Base-by-base conservation (phyloP, 495 filamentous ascomycete genomes). In the Pseudevernia furfuracea region DNA sequence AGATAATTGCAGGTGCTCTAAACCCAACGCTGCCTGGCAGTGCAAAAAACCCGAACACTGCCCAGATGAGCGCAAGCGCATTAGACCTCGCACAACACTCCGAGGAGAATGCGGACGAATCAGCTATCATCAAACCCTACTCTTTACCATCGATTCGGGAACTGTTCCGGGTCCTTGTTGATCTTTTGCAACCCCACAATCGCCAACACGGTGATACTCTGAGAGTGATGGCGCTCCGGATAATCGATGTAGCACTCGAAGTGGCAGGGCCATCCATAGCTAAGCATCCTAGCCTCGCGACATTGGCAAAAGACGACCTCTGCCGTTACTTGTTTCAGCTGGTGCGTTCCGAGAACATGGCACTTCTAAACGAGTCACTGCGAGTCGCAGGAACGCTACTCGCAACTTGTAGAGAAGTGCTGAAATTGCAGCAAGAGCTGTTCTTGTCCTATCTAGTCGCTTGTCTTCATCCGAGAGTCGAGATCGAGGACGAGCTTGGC, bases 381-480 rank as follows among this genome's bases (percentile, higher is more conserved):
- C 87, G 93, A 59, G 94, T 99, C 38, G 88, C 92, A 11, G 88
- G 91, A 23, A 99, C 95, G 0, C 76, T 99, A 36, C 78, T 99
- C 9, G 88, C 91, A 38, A 97, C 94, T 0, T 96, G 92, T 71
- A 84, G 94, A 56, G 84, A 87, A n/a, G 90, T 96, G 25, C 77
- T 99, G 59, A 97, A 97, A 76, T 80, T 99, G 32, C 94, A 99
- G 70, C 94, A 99, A 78, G 94, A 99, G 75, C 81, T 99, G 4
- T 99, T 93, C 71, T 76, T 99, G 41, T 95, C 91, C 0, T 99
- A 99, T 73, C 75, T 99, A 38, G 88, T 97, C 37, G 90, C 91
- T 17, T 99, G 94, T 72, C 80, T 99, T 44, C 92, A 97, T 71
- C 94, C 95, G 4, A 82, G 86, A 23, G 87, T 97, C 32, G 91